Conservation (phyloP, 179 eudicot genomes). For the Nepenthes alata region DNA sequence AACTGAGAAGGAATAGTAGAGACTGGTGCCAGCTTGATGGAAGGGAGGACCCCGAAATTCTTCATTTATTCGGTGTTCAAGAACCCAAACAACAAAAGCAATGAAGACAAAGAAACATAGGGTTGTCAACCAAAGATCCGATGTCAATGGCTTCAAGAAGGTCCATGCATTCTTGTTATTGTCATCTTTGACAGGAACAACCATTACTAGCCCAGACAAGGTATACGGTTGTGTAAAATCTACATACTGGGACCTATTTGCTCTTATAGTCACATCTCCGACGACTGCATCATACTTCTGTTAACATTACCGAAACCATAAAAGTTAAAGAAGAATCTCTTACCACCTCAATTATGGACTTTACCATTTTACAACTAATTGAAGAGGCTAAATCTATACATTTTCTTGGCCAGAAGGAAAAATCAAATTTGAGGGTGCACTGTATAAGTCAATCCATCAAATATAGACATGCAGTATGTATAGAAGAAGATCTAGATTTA, state of each 20-base stretch:
- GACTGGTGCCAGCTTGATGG: constrained; percentile 25
- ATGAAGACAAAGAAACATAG: constrained; percentile 20
- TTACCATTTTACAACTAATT: too few species aligned
- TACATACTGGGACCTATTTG: constrained; percentile 24
- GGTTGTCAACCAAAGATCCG: constrained; percentile 29
- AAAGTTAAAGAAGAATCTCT: too few species aligned
- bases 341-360: too few species aligned
- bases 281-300: constrained; percentile 33
- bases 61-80: constrained; percentile 34
- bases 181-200: constrained; percentile 23
- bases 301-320: neutral
- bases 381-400: too few species aligned
- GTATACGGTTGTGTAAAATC: constrained; percentile 39
- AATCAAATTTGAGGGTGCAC: neutral
- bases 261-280: constrained; percentile 30
- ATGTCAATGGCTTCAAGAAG: constrained; percentile 29
- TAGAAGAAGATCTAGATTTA: too few species aligned
- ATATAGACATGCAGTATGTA: too few species aligned
- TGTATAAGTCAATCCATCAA: neutral
- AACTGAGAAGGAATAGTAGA: constrained; percentile 41
- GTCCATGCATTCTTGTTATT: constrained; percentile 22
- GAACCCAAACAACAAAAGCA: constrained; percentile 39
- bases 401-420: neutral
- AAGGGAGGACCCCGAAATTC: constrained; percentile 30
- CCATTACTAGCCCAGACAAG: constrained; percentile 31